phyloP scores from a whole-genome alignment of 169 alveolate species.

The Miamiensis avidus region DNA sequence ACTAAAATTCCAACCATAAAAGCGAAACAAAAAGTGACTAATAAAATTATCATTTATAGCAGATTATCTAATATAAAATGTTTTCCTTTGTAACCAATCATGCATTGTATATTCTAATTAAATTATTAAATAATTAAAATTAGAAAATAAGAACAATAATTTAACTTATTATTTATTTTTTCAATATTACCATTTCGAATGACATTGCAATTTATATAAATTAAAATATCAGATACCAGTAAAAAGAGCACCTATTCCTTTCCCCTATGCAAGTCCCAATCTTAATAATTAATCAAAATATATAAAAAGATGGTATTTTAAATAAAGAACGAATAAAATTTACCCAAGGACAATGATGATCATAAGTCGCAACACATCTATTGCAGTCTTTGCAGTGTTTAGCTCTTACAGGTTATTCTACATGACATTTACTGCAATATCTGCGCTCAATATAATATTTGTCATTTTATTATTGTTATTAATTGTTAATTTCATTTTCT shows the following conservation, averaged over 20 bases:
- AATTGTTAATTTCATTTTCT: neutral
- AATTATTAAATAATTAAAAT: neutral
- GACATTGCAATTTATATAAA: slow-evolving; percentile 5
- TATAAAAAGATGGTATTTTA: no score
- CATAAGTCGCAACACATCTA: slow-evolving; percentile 56
- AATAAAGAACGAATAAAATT: no score
- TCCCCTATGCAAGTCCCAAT: slow-evolving; percentile 83
- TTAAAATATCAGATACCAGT: slow-evolving; percentile 5
- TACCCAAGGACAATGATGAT: slow-evolving; percentile 75
- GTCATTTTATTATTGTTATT: no score
- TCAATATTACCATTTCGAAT: neutral
- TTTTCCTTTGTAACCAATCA: neutral
- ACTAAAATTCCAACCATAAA: slow-evolving; percentile 43
- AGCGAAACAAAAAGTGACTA: slow-evolving; percentile 15
- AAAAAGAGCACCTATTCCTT: slow-evolving; percentile 27
- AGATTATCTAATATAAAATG: neutral
- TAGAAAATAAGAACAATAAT: neutral
- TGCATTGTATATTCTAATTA: neutral
- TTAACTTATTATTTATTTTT: neutral
- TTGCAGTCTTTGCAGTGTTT: slow-evolving; percentile 58
- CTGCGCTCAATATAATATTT: slow-evolving; percentile 29
- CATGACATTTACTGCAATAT: slow-evolving; percentile 46
- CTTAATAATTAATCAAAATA: neutral
- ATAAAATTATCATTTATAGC: neutral
- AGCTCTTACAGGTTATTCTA: slow-evolving; percentile 59